Base-by-base conservation (phyloP, 2,329 filamentous ascomycete genomes). In the Calonectria fujianensis region DNA sequence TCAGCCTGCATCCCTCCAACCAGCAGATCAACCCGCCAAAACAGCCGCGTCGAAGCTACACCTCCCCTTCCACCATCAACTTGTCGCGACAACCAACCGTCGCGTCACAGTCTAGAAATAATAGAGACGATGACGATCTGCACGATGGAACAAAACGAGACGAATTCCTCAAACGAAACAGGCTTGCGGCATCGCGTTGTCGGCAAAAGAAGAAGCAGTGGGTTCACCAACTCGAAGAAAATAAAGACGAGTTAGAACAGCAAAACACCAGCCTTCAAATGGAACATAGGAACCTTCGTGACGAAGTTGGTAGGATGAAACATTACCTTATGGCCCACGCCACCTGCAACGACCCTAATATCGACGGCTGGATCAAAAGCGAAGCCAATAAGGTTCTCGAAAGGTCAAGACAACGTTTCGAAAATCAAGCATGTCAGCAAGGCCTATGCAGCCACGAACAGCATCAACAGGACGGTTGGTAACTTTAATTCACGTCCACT, bases 141-240 rank as follows among this genome's bases (percentile, higher is more conserved):
- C 85, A 88, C 13, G 83, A 85, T 1, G 81, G 81, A 10, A 52
- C 75, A 7, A 91, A 90, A 78, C 87, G 91, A 35, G 88, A 86
- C 75, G 89, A 89, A 75, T 93, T 92, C 78, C 87, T 95, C 0
- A 92, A 94, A 83, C 90, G 93, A 74, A 96, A 96, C 82, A 89
- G 94, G 13, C 86, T 94, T 3, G 94, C 94, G 0, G 94, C 94
- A 1, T 93, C 92, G 82, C 95, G 95, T 81, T 95, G 93, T 80
- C 90, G 94, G 4, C 90, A 93, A 80, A 94, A 94, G 84, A 91
- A 90, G 80, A 91, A 91, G 83, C 84, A 87, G 77, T 90, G 88
- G 86, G 86, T 89, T 29, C 83, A 83, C 16, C 86, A 88, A n/a
- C 80, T 91, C 29, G 88, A 91, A 74, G 86, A 88, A 69, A 85